Conservation (phyloP, 2,329 filamentous ascomycete species). For the Neocatenulostroma microsporum region DNA sequence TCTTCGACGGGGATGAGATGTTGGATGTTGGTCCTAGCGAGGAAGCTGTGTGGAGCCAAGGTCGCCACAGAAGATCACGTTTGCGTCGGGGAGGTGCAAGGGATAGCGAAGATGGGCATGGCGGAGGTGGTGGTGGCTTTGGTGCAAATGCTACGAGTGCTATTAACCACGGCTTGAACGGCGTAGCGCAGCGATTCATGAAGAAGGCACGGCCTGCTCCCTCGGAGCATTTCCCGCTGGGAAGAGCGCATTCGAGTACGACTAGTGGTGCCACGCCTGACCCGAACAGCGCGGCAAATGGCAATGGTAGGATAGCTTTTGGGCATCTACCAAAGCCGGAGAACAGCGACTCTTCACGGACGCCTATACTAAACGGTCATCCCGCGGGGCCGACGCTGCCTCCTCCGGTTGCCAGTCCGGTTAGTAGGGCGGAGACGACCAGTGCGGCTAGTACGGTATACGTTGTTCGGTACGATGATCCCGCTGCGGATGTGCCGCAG, state of each 20-base stretch:
- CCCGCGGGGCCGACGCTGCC: slow-evolving; percentile 38
- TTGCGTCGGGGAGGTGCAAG: slow-evolving; percentile 16
- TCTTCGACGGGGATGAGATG: slow-evolving; percentile 93
- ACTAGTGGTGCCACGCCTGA: slow-evolving; percentile 14
- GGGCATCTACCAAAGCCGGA: slow-evolving; percentile 14
- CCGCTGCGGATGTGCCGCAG: slow-evolving; percentile 41
- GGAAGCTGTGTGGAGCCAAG: slow-evolving; percentile 43
- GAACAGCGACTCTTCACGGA: no score
- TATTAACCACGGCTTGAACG: slow-evolving; percentile 21
- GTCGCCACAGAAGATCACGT: slow-evolving; percentile 11
- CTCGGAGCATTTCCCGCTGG: slow-evolving; percentile 25
- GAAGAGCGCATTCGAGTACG: slow-evolving; percentile 24
- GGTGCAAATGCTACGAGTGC: slow-evolving; percentile 19
- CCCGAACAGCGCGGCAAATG: slow-evolving; percentile 8
- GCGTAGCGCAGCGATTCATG: slow-evolving; percentile 21
- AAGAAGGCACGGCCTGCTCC: slow-evolving; percentile 18
- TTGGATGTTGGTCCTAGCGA: slow-evolving; percentile 59
- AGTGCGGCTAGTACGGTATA: slow-evolving; percentile 59
- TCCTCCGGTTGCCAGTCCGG: slow-evolving; percentile 44
- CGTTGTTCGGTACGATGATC: slow-evolving; percentile 54
- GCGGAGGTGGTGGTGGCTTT: no score
- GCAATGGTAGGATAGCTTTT: slow-evolving; percentile 15
- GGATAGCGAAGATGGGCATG: slow-evolving; percentile 22
- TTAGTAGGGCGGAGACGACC: slow-evolving; percentile 53
- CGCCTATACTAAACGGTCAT: no score